A percentile compares a stretch with the other conserved stretches of the same genome.
Conservation (phyloP, 2,329 filamentous ascomycete species). For the Didymella arachidicola region DNA sequence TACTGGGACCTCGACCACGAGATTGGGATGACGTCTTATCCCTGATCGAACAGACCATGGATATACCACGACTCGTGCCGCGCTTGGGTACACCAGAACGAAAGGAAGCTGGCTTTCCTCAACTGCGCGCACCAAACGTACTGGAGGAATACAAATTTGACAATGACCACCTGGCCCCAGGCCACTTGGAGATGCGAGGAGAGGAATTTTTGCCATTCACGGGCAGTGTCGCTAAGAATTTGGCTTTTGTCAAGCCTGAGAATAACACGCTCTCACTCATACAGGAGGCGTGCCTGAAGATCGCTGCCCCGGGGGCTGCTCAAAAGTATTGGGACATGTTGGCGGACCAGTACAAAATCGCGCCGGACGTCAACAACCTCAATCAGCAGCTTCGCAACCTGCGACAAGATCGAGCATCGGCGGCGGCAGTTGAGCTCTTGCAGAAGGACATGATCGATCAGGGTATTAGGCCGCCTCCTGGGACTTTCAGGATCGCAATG, state of each 20-base stretch:
- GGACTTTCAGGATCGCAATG: slow-evolving; percentile 76
- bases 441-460: slow-evolving; percentile 40
- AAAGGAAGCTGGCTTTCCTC: slow-evolving; percentile 34
- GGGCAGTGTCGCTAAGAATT: slow-evolving; percentile 40
- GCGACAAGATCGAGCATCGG: slow-evolving; percentile 70
- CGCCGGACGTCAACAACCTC: slow-evolving; percentile 77
- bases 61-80: slow-evolving; percentile 66
- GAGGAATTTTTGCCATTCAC: slow-evolving; percentile 45
- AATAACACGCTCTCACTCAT: slow-evolving; percentile 72
- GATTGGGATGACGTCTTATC: slow-evolving; percentile 77
- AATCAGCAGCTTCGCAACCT: slow-evolving; percentile 72
- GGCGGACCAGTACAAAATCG: slow-evolving; percentile 65
- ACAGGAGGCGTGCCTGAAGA: slow-evolving; percentile 68
- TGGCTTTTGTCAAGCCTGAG: slow-evolving; percentile 57
- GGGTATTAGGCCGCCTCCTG: slow-evolving; percentile 44
- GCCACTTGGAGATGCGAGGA: slow-evolving; percentile 33
- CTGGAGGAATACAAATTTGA: slow-evolving; percentile 37
- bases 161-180: slow-evolving; percentile 40
- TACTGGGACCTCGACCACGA: slow-evolving; percentile 65
- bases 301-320: slow-evolving; percentile 68
- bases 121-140: slow-evolving; percentile 49
- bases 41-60: slow-evolving; percentile 83
- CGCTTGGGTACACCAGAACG: slow-evolving; percentile 45
- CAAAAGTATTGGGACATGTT: slow-evolving; percentile 80
- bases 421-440: slow-evolving; percentile 67